Base-by-base conservation (phyloP, 208 protist species). In the Acanthamoeba rhysodes region DNA sequence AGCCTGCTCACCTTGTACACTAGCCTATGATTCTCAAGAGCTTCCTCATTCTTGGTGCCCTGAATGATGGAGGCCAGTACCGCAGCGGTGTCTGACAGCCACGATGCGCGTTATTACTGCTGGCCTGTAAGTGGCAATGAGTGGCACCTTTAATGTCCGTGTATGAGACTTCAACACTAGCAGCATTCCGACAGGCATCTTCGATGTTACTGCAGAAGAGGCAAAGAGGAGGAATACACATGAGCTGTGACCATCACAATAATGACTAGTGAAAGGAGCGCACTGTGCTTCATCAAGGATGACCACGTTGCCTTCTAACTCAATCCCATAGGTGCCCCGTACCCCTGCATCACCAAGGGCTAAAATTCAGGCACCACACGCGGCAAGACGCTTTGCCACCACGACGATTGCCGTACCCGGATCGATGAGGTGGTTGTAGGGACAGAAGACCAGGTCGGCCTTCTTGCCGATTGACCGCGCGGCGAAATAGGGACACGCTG, bases 181-280 rank as follows among this genome's bases (percentile, higher is more conserved):
- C 48, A 20, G 74, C 62, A 50, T 70, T 68, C 22, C 95, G 34
- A 27, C 72, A 95, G 24, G 92, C 95, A 90, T 96, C 94, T 90
- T 96, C 95, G n/a, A 96, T 96, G 48, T 96, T 96, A 50, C 93
- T 95, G 37, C 29, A 20, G 5, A n/a, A 0, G 32, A 48, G 1
- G 18, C 2, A 66, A 41, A 0, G 24, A 91, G 0, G 55, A 90
- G 34, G 50, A 24, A 87, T 18, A 7, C 32, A 87, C 27, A 45
- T 34, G 27, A 20, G 22, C 18, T 1, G 29, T 18, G 41, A 24
- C 37, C 3, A 82, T 1, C 29, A 20, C 55, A 24, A 62, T 8
- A 27, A 18, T 24, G 24, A 10, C 70, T 8, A 64, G 37, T 45
- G 34, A 24, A 37, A 41, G 62, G 14, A 4, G 76, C 70, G 45